Percentiles rank a stretch among this genome's conserved stretches.
Conservation (phyloP, 805 yeast genomes). For the Sporopachydermia quercuum region DNA sequence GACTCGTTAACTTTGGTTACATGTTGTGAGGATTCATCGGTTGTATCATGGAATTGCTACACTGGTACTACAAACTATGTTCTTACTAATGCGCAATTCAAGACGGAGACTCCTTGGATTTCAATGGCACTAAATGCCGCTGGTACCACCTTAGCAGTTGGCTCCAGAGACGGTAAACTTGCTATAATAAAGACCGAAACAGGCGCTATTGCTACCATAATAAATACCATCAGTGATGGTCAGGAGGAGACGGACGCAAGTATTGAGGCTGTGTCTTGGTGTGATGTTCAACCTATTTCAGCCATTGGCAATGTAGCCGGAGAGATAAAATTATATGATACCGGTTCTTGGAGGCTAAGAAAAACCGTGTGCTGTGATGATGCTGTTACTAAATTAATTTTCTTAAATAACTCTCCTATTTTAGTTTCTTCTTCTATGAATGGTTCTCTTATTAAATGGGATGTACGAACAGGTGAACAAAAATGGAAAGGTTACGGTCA, state of each 20-base stretch:
- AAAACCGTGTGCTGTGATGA: constrained; percentile 56
- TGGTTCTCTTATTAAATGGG: constrained; percentile 79
- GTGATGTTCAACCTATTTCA: constrained; percentile 43
- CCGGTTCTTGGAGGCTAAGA: constrained; percentile 78
- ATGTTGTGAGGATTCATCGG: constrained; percentile 70
- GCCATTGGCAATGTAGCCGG: constrained; percentile 90
- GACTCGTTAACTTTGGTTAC: constrained; percentile 55
- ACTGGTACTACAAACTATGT: constrained; percentile 58
- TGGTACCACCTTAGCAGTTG: constrained; percentile 50
- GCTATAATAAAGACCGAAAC: constrained; percentile 62
- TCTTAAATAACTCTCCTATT: constrained; percentile 38
- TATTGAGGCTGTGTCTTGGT: constrained; percentile 75
- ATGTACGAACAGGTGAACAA: constrained; percentile 71
- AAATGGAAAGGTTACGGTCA: constrained; percentile 80
- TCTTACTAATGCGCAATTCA: constrained; percentile 48
- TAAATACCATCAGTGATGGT: constrained; percentile 45
- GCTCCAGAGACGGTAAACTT: constrained; percentile 78
- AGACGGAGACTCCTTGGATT: constrained; percentile 86
- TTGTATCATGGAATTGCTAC: constrained; percentile 83
- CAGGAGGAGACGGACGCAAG: constrained; percentile 52
- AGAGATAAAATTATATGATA: constrained; percentile 66
- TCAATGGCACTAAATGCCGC: constrained; percentile 39
- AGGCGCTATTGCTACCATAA: constrained; percentile 53
- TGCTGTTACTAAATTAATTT: constrained; percentile 68
- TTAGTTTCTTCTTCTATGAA: constrained; percentile 68